phyloP scores from a whole-genome alignment of 305 asterid genomes.

The Solanum hybrid region DNA sequence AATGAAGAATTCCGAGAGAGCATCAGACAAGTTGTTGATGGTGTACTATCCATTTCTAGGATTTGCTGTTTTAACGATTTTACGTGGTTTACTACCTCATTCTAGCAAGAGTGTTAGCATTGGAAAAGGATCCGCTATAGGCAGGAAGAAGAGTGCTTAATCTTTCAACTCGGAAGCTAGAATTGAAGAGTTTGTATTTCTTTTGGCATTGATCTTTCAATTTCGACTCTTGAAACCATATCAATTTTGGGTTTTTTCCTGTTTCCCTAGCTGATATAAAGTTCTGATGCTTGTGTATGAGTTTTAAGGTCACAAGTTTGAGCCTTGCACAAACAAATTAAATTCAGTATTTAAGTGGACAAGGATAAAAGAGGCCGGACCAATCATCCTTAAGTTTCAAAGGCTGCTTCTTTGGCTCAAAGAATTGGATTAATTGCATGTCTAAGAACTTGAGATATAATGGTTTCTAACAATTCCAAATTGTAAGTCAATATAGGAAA shows the following conservation, averaged over 20 bases:
- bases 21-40: slow-evolving; percentile 51
- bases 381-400: too few relatives aligned
- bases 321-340: too few relatives aligned
- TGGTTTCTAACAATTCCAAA: not conserved
- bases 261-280: not conserved
- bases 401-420: too few relatives aligned
- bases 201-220: not conserved
- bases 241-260: not conserved
- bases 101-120: slow-evolving; percentile 30
- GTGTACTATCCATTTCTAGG: slow-evolving; percentile 64
- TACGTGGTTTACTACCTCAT: slow-evolving; percentile 50
- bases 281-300: not conserved
- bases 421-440: not conserved
- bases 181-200: slow-evolving; percentile 6
- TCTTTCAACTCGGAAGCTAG: not conserved
- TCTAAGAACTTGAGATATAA: not conserved
- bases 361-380: too few relatives aligned
- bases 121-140: slow-evolving; percentile 27
- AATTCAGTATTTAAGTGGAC: too few relatives aligned
- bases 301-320: not conserved
- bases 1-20: slow-evolving; percentile 41
- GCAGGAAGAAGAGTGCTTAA: slow-evolving; percentile 56
- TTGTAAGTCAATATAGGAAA: not conserved
- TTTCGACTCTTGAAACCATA: not conserved
- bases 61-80: slow-evolving; percentile 43